These are phyloP conservation scores for Capsella rubella DNA, from an alignment of 441 rosid species.

Conservation along the genomic window DNA sequence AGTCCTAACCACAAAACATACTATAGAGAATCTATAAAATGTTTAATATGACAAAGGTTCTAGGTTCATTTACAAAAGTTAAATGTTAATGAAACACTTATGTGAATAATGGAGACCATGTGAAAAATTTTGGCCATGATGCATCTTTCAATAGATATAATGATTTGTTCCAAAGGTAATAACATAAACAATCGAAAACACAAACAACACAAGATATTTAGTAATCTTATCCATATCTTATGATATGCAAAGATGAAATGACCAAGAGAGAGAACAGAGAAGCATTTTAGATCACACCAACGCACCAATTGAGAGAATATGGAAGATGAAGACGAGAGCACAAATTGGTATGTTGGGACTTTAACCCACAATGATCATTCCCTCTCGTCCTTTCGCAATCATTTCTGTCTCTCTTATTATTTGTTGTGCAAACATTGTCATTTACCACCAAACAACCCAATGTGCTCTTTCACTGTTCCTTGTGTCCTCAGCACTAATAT, in stretches of 20 bases:
- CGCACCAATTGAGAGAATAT: conserved; percentile 17
- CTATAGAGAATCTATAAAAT: neutral
- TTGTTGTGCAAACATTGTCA: conserved; percentile 40
- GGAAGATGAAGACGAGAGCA: conserved; percentile 18
- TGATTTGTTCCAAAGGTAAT: neutral
- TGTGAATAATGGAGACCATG: neutral
- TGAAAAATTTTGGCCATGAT: neutral
- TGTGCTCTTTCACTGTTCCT: conserved; percentile 37
- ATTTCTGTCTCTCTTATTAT: conserved; percentile 26
- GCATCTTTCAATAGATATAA: neutral
- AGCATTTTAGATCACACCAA: conserved; percentile 13
- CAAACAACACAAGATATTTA: neutral
- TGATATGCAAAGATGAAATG: conserved; percentile 13
- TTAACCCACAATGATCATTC: conserved; percentile 13
- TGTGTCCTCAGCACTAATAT: conserved; percentile 23
- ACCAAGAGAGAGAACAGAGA: neutral
- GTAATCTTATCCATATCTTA: conserved; percentile 17
- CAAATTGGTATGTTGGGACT: conserved; percentile 19
- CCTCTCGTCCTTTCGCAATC: conserved; percentile 14
- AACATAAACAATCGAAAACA: neutral
- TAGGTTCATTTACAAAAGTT: neutral
- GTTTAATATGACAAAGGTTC: neutral
- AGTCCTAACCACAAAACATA: neutral
- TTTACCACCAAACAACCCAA: conserved; percentile 25
- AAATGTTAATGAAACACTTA: neutral